Base-by-base conservation (phyloP, 257 asterid species). In the Striga asiatica region DNA sequence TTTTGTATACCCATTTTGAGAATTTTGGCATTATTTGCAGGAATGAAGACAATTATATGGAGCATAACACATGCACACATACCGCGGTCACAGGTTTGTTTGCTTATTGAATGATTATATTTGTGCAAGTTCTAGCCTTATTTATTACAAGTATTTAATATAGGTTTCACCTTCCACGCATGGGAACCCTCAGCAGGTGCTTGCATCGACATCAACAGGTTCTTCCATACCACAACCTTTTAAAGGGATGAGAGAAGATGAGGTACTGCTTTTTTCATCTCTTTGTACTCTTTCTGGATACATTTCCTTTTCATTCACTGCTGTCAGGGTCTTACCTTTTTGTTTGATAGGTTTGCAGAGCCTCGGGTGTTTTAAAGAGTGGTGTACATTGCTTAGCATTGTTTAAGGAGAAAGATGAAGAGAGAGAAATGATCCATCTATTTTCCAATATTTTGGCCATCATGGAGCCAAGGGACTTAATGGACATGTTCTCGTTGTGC, bases 401-500 rank as follows among this genome's bases (percentile, higher is more conserved):
- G 66, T 92, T 92, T 59, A 88, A 88, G 71, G 98, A 92, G 81
- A 88, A 88, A 75, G 98, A 92, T 56, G 98, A 92, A 71, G 98
- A 91, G 79, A 79, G 93, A 69, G 97, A 92, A 50, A 92, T 92
- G 98, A 80, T 92, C 74, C 82, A 74, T 66, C 81, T 80, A 28
- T 92, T 92, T 53, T 92, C 98, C 67, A 89, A 88, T 71, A 84
- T 92, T 68, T 73, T 92, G 76, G 84, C 98, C 60, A 92, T 88
- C 63, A 92, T 88, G 98, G 98, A 92, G 62, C 97, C 98, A 38
- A 86, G 98, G 22, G 95, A 92, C 65, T 73, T 92, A 39, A 92
- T 92, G 98, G 98, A 92, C 78, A 92, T 92, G 97, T 92, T 92
- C 54, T 84, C 98, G 8, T 67, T 92, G 79, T 92, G 98, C 81